Base-by-base conservation (phyloP, 306 rosid species). In the Rubus parviflorus region DNA sequence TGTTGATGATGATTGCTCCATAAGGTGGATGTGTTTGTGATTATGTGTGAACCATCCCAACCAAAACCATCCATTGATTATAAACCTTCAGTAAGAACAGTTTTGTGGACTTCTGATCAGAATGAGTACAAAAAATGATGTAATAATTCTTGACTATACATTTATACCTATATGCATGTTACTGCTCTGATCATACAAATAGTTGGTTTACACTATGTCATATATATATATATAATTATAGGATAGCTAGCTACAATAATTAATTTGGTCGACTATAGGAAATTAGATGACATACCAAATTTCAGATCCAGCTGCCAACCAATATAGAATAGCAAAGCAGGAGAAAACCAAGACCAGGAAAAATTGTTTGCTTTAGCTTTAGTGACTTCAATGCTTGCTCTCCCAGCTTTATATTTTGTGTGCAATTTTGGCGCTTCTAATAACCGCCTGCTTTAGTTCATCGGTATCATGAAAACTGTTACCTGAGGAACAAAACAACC, bases 1-100 rank as follows among this genome's bases (percentile, higher is more conserved):
- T 76, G 83, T 61, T 79, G 88, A 64, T 76, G 90, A 70, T 81
- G 87, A 61, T 75, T 68, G 76, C 80, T 90, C 91, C 96, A 87
- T 51, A 81, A 11, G 70, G 85, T 79, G 3, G 80, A 60, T 58
- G 86, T 70, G 69, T 72, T 84, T 43, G 64, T 57, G 20, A 40
- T 65, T 45, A 61, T 45, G 80, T 83, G 76, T 22, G 91, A 81
- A 20, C 85, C 85, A 68, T 82, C 86, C 93, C 97, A 89, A 35
- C 54, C 82, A 77, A 85, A 17, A 78, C 74, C 81, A 68, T 90
- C 97, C 98, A 94, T 94, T 13, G 56, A 45, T 43, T 60, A 6
- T 19, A 46, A 74, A 74, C 78, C 78, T 61, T 9, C 69, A 57
- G 22, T 13, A 11, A 42, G 68, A 10, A 5, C 25, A 60, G 56